phyloP scores from a whole-genome alignment of 768 basidiomycete genomes.

The Cyclocybe cylindracea region DNA sequence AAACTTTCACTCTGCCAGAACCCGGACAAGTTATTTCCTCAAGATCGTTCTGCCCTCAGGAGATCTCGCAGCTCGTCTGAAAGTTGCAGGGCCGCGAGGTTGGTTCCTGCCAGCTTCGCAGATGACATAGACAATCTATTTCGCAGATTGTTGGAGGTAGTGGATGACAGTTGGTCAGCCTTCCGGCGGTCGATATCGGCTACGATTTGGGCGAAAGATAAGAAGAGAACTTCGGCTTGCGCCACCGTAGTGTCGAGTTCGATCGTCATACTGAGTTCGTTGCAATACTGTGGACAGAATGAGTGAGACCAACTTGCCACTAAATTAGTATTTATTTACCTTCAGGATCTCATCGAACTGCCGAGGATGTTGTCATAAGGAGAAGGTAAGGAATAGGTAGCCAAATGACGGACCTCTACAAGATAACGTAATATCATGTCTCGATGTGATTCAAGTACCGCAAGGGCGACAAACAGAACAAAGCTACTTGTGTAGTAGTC shows the following conservation, averaged over 20 bases:
- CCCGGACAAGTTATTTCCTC: not conserved
- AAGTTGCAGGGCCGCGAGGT: slow-evolving; percentile 45
- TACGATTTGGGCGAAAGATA: slow-evolving; percentile 86
- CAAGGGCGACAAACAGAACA: slow-evolving; percentile 92
- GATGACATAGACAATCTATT: slow-evolving; percentile 16
- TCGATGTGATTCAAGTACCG: slow-evolving; percentile 91
- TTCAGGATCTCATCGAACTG: slow-evolving; percentile 85
- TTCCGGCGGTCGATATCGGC: slow-evolving; percentile 85
- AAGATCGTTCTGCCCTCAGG: slow-evolving; percentile 44
- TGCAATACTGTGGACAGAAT: slow-evolving; percentile 68
- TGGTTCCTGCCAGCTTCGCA: slow-evolving; percentile 24
- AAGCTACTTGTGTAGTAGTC: slow-evolving; percentile 88
- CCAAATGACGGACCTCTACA: slow-evolving; percentile 66
- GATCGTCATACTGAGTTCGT: slow-evolving; percentile 94
- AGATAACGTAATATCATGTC: slow-evolving; percentile 95
- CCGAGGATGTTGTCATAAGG: slow-evolving; percentile 1
- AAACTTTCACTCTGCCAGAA: not conserved
- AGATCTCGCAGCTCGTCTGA: slow-evolving; percentile 66
- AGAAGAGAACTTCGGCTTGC: slow-evolving; percentile 95
- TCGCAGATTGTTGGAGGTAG: slow-evolving; percentile 30
- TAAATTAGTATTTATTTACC: slow-evolving; percentile 29
- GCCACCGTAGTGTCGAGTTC: slow-evolving; percentile 95
- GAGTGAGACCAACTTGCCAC: not conserved
- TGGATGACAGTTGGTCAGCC: slow-evolving; percentile 52
- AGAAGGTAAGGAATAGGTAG: not conserved